Conservation (phyloP, 2,329 filamentous ascomycete species). For the Neofusicoccum laricinum region DNA sequence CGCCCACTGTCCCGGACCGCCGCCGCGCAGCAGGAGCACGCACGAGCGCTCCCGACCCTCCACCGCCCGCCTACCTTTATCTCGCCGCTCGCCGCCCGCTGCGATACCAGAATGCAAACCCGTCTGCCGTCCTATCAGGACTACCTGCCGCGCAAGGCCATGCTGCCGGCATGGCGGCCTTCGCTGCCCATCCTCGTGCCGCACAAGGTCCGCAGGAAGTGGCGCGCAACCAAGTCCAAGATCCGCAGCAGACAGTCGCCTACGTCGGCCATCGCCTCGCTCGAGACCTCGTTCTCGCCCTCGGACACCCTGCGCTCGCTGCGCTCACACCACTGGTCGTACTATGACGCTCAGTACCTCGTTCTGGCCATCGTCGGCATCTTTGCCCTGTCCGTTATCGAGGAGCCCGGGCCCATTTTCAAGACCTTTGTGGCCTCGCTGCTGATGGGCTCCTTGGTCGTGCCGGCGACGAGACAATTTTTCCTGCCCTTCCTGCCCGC, state of each 20-base stretch:
- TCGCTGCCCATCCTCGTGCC: constrained; percentile 47
- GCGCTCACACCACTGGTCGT: constrained; percentile 73
- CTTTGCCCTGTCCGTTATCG: constrained; percentile 80
- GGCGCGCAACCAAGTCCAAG: constrained; percentile 60
- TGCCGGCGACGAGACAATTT: constrained; percentile 87
- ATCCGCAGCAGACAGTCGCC: constrained; percentile 65
- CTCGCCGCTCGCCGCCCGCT: background rate
- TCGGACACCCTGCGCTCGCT: constrained; percentile 73
- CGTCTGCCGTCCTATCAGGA: constrained; percentile 16
- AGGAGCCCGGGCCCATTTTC: constrained; percentile 70
- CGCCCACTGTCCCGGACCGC: constrained; percentile 7
- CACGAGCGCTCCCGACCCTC: constrained; percentile 5
- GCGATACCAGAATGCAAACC: background rate
- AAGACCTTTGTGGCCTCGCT: constrained; percentile 71
- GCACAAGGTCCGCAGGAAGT: constrained; percentile 63
- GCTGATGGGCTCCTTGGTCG: constrained; percentile 67
- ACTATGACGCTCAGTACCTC: constrained; percentile 82
- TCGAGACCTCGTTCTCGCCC: constrained; percentile 81
- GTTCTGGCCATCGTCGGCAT: constrained; percentile 69
- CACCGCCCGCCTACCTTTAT: constrained; percentile 1
- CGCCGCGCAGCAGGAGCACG: constrained; percentile 15
- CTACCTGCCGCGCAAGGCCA: constrained; percentile 15
- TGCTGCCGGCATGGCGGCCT: constrained; percentile 15
- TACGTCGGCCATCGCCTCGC: constrained; percentile 68
- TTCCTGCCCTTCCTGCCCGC: constrained; percentile 84